phyloP scores from a whole-genome alignment of 768 basidiomycete genomes.

The Hygrophorus russula region DNA sequence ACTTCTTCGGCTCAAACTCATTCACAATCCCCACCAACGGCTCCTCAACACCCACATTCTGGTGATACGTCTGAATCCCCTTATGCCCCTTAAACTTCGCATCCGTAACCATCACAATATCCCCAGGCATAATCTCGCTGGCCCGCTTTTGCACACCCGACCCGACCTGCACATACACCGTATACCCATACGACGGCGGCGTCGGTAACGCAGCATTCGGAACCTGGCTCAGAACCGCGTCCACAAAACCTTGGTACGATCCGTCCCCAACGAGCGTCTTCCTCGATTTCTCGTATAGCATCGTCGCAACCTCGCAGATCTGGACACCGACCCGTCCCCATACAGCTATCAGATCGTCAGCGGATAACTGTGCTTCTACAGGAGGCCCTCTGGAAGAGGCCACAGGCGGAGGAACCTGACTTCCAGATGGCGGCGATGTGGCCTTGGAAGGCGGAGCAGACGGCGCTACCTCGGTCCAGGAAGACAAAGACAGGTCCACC shows the following conservation, averaged over 20 bases:
- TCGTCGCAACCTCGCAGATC: conserved; percentile 58
- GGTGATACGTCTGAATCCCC: conserved; percentile 64
- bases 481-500: conserved; percentile 40
- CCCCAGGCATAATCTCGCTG: conserved; percentile 81
- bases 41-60: conserved; percentile 39
- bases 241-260: conserved; percentile 69
- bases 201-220: conserved; percentile 40
- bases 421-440: conserved; percentile 17
- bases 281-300: conserved; percentile 66
- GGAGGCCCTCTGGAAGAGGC: conserved; percentile 11
- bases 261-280: conserved; percentile 76
- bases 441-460: conserved; percentile 13
- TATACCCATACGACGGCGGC: conserved; percentile 51
- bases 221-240: conserved; percentile 52
- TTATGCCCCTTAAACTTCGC: conserved; percentile 73
- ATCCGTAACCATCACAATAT: conserved; percentile 65
- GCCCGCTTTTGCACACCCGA: conserved; percentile 55
- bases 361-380: conserved; percentile 27
- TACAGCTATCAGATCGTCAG: conserved; percentile 59
- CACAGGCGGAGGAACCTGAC: conserved; percentile 9
- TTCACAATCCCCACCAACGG: conserved; percentile 64
- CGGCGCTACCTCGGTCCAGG: conserved; percentile 50
- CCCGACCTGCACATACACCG: conserved; percentile 65
- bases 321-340: conserved; percentile 70
- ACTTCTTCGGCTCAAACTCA: conserved; percentile 82